Conservation (phyloP, 768 basidiomycete species). For the Crassisporium funariophilum region DNA sequence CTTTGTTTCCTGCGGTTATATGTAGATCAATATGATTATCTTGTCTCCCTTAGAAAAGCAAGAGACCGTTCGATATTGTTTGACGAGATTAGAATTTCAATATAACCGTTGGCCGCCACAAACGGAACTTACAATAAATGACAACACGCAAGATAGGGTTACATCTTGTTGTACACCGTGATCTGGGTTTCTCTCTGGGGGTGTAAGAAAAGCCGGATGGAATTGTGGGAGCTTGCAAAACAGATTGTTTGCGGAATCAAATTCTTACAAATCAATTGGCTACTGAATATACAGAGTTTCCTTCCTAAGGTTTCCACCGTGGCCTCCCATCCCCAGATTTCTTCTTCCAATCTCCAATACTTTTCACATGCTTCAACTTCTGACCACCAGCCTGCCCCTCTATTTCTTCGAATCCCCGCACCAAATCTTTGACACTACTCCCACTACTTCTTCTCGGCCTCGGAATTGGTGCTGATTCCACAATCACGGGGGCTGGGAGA, state of each 20-base stretch:
- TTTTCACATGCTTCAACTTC: constrained; percentile 37
- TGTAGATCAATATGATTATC: not conserved
- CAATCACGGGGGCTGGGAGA: constrained; percentile 34
- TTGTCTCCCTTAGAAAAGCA: not conserved
- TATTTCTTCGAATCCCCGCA: constrained; percentile 61
- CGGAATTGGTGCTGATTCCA: constrained; percentile 7
- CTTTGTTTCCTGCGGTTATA: not conserved
- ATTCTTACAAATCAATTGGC: too few species aligned
- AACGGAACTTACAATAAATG: not conserved
- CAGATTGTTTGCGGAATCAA: too few species aligned
- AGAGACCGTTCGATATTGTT: not conserved
- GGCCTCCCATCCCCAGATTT: constrained; percentile 9
- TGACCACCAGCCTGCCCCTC: constrained; percentile 24
- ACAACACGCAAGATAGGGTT: not conserved
- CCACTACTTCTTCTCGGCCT: constrained; percentile 62
- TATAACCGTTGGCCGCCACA: not conserved
- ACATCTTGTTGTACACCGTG: not conserved
- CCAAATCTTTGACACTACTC: constrained; percentile 73
- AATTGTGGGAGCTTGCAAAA: too few species aligned
- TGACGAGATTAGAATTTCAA: not conserved
- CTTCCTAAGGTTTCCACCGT: constrained; percentile 14
- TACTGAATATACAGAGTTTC: too few species aligned
- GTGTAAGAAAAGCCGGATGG: too few species aligned
- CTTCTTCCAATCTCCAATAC: constrained; percentile 34
- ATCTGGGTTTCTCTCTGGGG: not conserved